Base-by-base conservation (phyloP, 805 yeast species). In the Cyberlindnera petersonii region DNA sequence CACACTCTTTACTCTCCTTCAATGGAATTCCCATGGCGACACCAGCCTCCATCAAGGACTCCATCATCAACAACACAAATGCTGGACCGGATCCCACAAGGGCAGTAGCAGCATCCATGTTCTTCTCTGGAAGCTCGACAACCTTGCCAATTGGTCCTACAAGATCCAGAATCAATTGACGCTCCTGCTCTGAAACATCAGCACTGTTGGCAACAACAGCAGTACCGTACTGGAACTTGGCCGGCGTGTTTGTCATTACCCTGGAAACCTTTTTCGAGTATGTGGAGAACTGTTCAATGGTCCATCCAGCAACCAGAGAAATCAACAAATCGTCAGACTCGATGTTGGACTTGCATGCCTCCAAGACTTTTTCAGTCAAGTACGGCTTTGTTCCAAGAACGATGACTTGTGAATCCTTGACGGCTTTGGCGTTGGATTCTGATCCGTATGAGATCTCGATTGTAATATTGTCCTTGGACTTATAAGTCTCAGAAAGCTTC, bases 201-300 rank as follows among this genome's bases (percentile, higher is more conserved):
- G 62, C 46, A 9, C 91, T 77, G 55, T 85, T 79, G 3, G 96
- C 75, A n/a, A 93, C 79, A 27, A 87, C 88, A 9, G 98, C 96
- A 72, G 91, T 87, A 36, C 98, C 98, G 51, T 81, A 77, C 17
- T 97, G 96, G 60, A 75, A 86, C 60, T 82, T 81, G 15, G 96
- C 94, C 4, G 99, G 97, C 0, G 98, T 93, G 65, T 91, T 93
- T 32, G 99, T 91, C 95, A 94, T 89, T n/a, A 94, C 95, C 47
- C 95, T 75, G 17, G 94, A 86, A 23, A 91, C 79, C 42, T 70
- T 66, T 35, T 58, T 43, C 9, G 85, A 68, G 52, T 77, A 73
- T 1, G 59, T 54, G 15, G 59, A 46, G 50, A 88, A 70, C 58
- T 84, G 85, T 15, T 69, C 78, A 45, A 89, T 79, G 14, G 95